Evolutionary conservation across 2,329 filamentous ascomycete genomes (phyloP), one percentile per base, ranked within the genome.

Genomic region (Arthrobotrys conoides): DNA sequence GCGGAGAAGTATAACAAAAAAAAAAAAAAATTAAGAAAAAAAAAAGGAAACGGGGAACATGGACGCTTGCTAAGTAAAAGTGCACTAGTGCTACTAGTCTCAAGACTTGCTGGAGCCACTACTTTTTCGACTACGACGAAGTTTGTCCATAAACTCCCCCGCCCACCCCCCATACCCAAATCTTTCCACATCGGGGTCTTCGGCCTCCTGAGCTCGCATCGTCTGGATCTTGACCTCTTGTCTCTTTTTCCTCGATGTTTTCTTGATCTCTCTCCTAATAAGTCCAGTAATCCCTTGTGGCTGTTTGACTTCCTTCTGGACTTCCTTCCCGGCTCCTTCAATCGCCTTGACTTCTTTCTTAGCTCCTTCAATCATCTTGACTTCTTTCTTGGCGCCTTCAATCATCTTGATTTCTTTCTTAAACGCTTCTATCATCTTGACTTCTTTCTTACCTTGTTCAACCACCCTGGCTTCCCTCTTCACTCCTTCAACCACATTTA

Each of bases 151-250:
- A 10, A 61, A 44, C 33, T 61, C 36, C 16, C 57, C 57, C 3
- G 36, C n/a, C 57, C 57, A 61, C 2, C 33, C 57, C 9, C 36
- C 36, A 44, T 24, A 41, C 33, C 57, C 57, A 24, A 41, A 41
- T 33, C 57, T 61, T n/a, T 16, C 10, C 3, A 44, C 1, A 12
- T 20, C 33, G 5, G 30, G 30, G 22, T 61, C 20, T 1, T 8
- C 57, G 8, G 36, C 36, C 33, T 61, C 57, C n/a, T 44, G 57
- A 10, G 57, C 36, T 27, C 36, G 33, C 57, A 44, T 44, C 20
- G 57, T 44, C 14, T 61, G 18, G 12, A 44, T 61, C 16, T n/a
- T 41, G 14, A 61, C 20, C 12, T 61, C 57, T 3, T 10, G 4
- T 6, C 18, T 5, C 5, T 30, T 18, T 38, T 1, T n/a, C 6